Base-by-base conservation (phyloP, 2,329 filamentous ascomycete species). In the Thielaviopsis musarum region DNA sequence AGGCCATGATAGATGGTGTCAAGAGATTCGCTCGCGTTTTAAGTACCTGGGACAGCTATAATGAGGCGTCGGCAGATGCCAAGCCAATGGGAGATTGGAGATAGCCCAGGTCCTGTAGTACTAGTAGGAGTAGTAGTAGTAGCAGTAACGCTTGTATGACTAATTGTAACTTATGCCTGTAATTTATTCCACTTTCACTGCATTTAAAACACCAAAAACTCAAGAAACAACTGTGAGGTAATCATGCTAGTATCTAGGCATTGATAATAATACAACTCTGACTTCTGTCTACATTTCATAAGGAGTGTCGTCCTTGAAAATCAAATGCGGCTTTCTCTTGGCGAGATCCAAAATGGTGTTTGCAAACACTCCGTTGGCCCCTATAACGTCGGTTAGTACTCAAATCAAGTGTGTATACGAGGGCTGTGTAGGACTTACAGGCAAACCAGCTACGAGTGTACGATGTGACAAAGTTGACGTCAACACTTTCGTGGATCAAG, bases 391-490 rank as follows among this genome's bases (percentile, higher is more conserved):
- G 9, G 54, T 60, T 21, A 58, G 53, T 24, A 52, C 56, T 22
- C 2, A n/a, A 6, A 15, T 48, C 12, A 45, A 67, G 5, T 4
- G 9, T 52, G n/a, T 41, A 54, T 52, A 22, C 6, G 38, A 38
- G 9, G 48, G 28, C 1, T 19, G 17, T 21, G 41, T 53, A 13
- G 17, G 22, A 61, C 73, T 70, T 70, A 76, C 76, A 97, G 2
- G 91, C 89, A 70, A 97, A 97, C 91, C 91, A 97, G 67, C 86
- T 89, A 79, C 90, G 77, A 1, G 91, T 96, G 70, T 93, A 97
- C 22, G 75, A 73, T n/a, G 64, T 62, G 2, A 74, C 65, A 49
- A 71, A 68, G 62, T 91, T 83, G 5, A 97, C 91, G 66, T 95
- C 82, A 49, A 98, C 82, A 66, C 88, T 95, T 73, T 98, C 93